Evolutionary conservation across 495 filamentous ascomycete species (phyloP), one percentile per base, ranked within the genome.

Genomic region (Podospora appendiculata): DNA sequence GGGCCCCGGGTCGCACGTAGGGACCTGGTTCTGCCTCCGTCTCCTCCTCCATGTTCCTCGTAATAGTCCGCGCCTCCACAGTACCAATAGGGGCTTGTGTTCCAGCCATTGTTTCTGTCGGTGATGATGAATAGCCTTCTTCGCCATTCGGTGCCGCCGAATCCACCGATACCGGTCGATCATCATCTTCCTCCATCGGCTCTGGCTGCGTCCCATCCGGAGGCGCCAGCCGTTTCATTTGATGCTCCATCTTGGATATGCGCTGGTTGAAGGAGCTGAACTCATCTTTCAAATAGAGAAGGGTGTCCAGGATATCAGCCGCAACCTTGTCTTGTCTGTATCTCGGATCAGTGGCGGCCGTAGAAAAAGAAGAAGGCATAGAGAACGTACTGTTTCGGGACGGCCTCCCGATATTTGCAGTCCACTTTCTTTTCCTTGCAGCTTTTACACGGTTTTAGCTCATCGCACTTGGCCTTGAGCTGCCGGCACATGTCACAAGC

Each of bases 391-490:
- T 84, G 82, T 53, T 85, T 85, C 25, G 82, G 82, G 12, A 80
- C 79, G 6, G 83, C 78, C 48, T 85, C 82, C 25, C 81, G 77
- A 60, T 86, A 87, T 58, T 76, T 74, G 67, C 84, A 87, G 17
- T 78, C 71, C 8, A 79, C 64, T 41, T 71, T 73, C 55, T 81
- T 81, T 52, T 81, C 78, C 46, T 71, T 71, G 54, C 78, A 81
- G 41, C 72, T 79, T 40, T 73, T 75, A 57, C 78, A 81, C 3
- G 78, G 83, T 64, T 76, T 83, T 48, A 72, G 71, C 70, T 87
- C 84, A 52, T 86, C 82, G 62, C 84, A 87, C 66, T 85, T 86
- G 32, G 83, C 82, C 62, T 87, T 87, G n/a, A 84, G 72, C 48
- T 75, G 69, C 45, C 84, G 75, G 67, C 84, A 87, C 59, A 76